Base-by-base conservation (phyloP, 805 yeast species). In the Pichia scutulata region DNA sequence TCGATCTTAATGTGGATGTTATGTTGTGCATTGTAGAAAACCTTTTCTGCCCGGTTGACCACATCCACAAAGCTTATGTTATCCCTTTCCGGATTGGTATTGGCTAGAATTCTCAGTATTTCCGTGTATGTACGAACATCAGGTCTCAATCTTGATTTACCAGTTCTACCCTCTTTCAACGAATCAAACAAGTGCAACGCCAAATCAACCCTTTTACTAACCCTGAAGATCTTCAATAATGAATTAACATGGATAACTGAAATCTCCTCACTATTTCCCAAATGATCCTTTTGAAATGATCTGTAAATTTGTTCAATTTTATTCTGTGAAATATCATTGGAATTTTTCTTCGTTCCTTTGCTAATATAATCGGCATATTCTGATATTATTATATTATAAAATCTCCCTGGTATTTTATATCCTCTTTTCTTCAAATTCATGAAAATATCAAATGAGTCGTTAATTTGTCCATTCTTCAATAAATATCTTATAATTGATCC, bases 351-450 rank as follows among this genome's bases (percentile, higher is more conserved):
- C 44, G 21, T 37, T 18, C 3, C 18, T 21, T 49, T 54, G 6
- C 44, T 25, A 22, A 47, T 41, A 7, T 51, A 46, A 47, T 55
- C 58, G 9, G 78, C 68, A 50, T 74, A 67, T 0, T 77, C 80
- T 39, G 70, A 64, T 46, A 78, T 74, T 9, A 78, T 47, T 6
- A 77, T 71, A 7, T 78, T 76, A 44, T 72, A 60, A 2, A 78
- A 67, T 30, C 72, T 69, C 24, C 77, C 75, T 56, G 82, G 78
- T 6, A 74, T 67, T 2, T 75, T 74, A 13, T 81, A 72, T 1
- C 76, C 77, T 81, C 86, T 77, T 60, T 82, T 84, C 56, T 80
- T 81, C 46, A 87, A 69, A 66, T 76, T 73, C 46, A 74, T 72
- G 52, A 73, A 73, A 19, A 78, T 55, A 40, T 76, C 76, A 24